Evolutionary conservation across 768 basidiomycete species (phyloP), one percentile per base, ranked within the genome.

Genomic region (Amanita fuliginea): DNA sequence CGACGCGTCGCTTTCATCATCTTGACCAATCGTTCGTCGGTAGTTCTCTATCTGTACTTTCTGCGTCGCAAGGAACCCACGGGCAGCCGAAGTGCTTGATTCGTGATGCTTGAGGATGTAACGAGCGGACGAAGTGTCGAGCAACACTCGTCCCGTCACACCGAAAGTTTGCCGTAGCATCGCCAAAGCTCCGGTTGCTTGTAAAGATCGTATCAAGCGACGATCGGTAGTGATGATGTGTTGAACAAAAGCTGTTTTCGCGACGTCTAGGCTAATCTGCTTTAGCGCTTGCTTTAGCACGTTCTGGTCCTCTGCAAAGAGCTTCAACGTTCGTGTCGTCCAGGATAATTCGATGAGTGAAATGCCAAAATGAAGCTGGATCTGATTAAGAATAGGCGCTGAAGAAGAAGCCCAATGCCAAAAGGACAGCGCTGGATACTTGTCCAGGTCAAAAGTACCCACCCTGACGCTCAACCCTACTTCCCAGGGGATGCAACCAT

Each of bases 341-440:
- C 47, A 48, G 18, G 35, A 48, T 21, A 48, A 14, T 22, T 48
- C 47, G 14, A 48, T 33, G 10, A 48, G 32, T 8, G 47, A 41
- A 7, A 48, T 19, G 36, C 39, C 36, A 11, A 39, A 26, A 4
- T 32, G 47, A 28, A 26, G 11, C 6, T 48, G 47, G 19, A 41
- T 36, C 16, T 19, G 24, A 22, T 48, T 16, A 28, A 48, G 39
- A 3, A 32, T 26, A 2, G 37, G 18, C 16, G 28, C 28, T 28
- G 47, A 30, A n/a, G 47, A 48, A 32, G 26, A 41, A 11, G 47
- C 47, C 47, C 47, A 48, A 41, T 19, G 47, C 47, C 47, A 48
- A 28, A 41, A 41, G 3, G 47, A 48, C 8, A n/a, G 8, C 5
- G 19, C 3, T 19, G 22, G 26, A 19, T 16, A 16, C 19, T 32